Evolutionary conservation across 83 land plant genomes (phyloP), one percentile per base, ranked within the genome.

Genomic region (Thuja plicata): DNA sequence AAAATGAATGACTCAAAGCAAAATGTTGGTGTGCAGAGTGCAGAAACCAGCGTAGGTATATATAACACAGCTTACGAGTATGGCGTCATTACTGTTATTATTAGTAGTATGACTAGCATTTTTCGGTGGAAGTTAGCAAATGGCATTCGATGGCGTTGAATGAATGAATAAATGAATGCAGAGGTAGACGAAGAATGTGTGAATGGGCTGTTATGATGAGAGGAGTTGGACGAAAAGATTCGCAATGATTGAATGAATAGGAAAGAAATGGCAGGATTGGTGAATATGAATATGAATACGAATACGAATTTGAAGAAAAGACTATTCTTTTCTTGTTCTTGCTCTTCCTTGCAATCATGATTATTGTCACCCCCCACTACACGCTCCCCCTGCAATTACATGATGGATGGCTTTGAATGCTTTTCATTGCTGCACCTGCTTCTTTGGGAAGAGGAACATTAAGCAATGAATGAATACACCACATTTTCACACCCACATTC

Each of bases 311-410:
- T 13, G 38, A 74, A 74, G n/a, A 3, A 34, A 74, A 24, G 78
- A 27, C 8, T 13, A 74, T 8, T 10, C 38, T 74, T 74, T 74
- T 13, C 38, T 74, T 74, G 3, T 38, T 74, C 78, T 74, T 34
- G 38, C 34, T 70, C 74, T 70, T 70, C 74, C 32, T 34, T 34
- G 35, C 10, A 34, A 34, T 74, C 78, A 74, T 74, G 78, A 74
- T 74, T 30, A 74, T 66, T 27, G 71, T 10, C 78, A 74, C 78
- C 78, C 32, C 78, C 38, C 78, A 74, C 78, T 74, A 74, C 78
- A 74, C 78, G 78, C 78, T 74, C 71, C 27, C 71, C 37, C 78
- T 74, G 78, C 78, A 74, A 74, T 74, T 74, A 74, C 35, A 74
- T 74, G 38, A 74, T 74, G 78, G 78, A 74, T 74, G 78, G 30